These are phyloP conservation scores for Cairneyella variabilis DNA, from an alignment of 495 filamentous ascomycete genomes.

Conservation along the genomic window DNA sequence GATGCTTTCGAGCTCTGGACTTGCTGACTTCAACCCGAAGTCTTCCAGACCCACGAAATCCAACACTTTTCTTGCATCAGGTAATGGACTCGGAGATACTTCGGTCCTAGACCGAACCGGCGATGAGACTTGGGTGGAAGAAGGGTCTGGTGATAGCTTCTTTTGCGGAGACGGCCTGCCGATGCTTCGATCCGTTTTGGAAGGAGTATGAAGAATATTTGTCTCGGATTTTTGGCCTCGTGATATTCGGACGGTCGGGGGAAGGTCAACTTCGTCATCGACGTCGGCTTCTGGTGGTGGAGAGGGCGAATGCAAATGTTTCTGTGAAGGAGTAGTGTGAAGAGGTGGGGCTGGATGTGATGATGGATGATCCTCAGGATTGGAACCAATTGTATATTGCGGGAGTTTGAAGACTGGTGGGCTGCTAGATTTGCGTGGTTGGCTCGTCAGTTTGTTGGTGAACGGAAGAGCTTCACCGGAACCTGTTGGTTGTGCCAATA, in stretches of 20 bases:
- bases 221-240: neutral
- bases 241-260: neutral
- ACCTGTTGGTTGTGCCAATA: too few species aligned
- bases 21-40: neutral
- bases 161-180: neutral
- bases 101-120: neutral
- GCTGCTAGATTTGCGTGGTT: slow-evolving; percentile 2
- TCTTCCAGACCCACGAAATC: neutral
- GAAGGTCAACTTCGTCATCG: neutral
- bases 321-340: neutral
- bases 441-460: slow-evolving; percentile 2
- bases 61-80: neutral
- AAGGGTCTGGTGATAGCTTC: neutral
- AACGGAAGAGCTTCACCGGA: neutral
- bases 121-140: neutral
- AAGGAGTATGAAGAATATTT: neutral
- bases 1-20: neutral
- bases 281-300: neutral
- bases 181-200: neutral
- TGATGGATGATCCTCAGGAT: neutral
- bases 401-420: neutral
- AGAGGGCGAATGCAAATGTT: neutral
- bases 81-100: neutral
- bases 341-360: neutral
- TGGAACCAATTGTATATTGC: neutral